Conservation (phyloP, 2,329 filamentous ascomycete species). For the Aspergillus fijiensis region DNA sequence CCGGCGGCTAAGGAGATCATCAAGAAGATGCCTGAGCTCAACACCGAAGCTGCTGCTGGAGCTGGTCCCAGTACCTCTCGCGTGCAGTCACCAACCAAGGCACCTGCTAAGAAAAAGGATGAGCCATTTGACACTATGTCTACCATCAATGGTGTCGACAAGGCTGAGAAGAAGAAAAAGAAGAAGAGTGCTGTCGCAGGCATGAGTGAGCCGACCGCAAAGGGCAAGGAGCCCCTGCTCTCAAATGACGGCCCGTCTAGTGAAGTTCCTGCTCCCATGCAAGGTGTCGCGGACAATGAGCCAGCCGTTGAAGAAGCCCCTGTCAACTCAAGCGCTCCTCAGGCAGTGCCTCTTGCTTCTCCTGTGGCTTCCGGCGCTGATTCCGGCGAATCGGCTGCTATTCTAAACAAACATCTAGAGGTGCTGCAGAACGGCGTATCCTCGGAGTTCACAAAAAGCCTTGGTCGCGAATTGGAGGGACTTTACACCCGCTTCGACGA, state of each 20-base stretch:
- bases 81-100: conserved; percentile 41
- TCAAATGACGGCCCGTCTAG: conserved; percentile 15
- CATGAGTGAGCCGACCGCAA: conserved; percentile 37
- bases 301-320: conserved; percentile 9
- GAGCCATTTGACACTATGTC: conserved; percentile 30
- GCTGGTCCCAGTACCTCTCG: conserved; percentile 25
- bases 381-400: conserved; percentile 52
- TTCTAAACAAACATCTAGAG: conserved; percentile 62
- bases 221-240: conserved; percentile 39
- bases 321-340: conserved; percentile 10
- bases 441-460: conserved; percentile 48
- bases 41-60: conserved; percentile 23
- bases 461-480: conserved; percentile 53
- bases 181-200: conserved; percentile 41
- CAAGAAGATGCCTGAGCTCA: conserved; percentile 40
- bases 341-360: not conserved
- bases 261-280: conserved; percentile 7
- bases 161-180: conserved; percentile 72
- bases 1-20: conserved; percentile 42
- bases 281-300: conserved; percentile 4
- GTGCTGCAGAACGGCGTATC: conserved; percentile 52
- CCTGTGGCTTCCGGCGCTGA: conserved; percentile 10
- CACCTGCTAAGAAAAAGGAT: conserved; percentile 44
- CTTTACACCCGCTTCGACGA: conserved; percentile 65
- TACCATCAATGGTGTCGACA: conserved; percentile 48